Evolutionary conservation across 2,329 filamentous ascomycete species (phyloP), one percentile per base, ranked within the genome.

Genomic region (Pseudogymnoascus sp.): DNA sequence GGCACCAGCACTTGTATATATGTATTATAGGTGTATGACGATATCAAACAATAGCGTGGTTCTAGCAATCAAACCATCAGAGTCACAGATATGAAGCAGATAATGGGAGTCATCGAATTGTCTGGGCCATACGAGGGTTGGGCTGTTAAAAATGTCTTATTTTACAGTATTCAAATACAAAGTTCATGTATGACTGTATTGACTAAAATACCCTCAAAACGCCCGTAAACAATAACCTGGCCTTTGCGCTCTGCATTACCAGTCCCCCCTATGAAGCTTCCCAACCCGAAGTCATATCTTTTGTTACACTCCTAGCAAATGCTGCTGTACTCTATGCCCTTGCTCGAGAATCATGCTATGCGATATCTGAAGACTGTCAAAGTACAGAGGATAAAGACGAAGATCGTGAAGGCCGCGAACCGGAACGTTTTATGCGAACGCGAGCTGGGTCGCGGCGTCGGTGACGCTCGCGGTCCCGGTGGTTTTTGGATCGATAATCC

Each of bases 241-340:
- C 60, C 49, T 65, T 65, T 61, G 66, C 68, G 68, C 68, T 63
- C 68, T 69, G 68, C 67, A 67, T 69, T 66, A 65, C 68, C 66
- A 65, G 67, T 55, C 12, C 28, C 33, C 58, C 58, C 6, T 60
- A 40, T 60, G 58, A 25, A 16, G 23, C 37, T 31, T 41, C 6
- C 18, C 23, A 60, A 60, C 18, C 33, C 58, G 8, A 60, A 60
- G 18, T 18, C 28, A 60, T 60, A 40, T 41, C 9, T 60, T 38
- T 60, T 38, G 12, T 40, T 55, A 55, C 49, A 55, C 49, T 55
- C 49, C 28, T 14, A 18, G 37, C 58, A 60, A 59, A 60, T 60
- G 58, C 33, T 40, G 58, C 58, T 41, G 2, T 55, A 33, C 18
- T 33, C 28, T 55, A 33, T 55, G 49, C 49, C 28, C n/a, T 21